A percentile compares a stretch with the other conserved stretches of the same genome.
Conservation (phyloP, 352 stramenopile species). For the Lagenidium giganteum region DNA sequence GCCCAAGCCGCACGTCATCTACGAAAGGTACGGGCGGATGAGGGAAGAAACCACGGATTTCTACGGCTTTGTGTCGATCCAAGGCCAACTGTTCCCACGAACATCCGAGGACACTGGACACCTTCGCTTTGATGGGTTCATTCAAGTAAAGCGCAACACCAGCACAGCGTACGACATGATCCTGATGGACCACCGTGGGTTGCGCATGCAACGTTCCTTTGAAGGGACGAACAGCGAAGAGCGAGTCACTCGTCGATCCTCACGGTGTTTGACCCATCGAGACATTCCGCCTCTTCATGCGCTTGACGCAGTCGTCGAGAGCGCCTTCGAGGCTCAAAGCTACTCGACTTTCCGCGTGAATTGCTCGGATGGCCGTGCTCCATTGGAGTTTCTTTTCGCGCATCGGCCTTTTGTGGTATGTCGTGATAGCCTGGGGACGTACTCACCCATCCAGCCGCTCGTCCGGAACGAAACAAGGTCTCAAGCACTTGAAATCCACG, state of each 20-base stretch:
- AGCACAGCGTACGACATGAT: constrained; percentile 10
- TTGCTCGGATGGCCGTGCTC: constrained; percentile 1
- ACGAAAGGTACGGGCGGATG: constrained; percentile 7
- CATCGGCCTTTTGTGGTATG: constrained; percentile 14
- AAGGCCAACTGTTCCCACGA: constrained; percentile 10
- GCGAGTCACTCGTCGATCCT: background rate
- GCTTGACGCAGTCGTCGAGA: background rate
- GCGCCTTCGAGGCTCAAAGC: constrained; percentile 10
- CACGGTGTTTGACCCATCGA: constrained; percentile 5
- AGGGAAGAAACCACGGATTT: constrained; percentile 12
- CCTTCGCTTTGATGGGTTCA: constrained; percentile 12
- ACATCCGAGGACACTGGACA: background rate
- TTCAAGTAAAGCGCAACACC: constrained; percentile 7
- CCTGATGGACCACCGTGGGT: constrained; percentile 8
- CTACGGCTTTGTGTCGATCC: constrained; percentile 10
- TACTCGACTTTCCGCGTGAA: constrained; percentile 16
- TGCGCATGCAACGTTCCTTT: background rate
- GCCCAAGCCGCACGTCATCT: constrained; percentile 8
- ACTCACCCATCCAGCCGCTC: background rate
- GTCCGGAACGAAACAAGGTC: no score
- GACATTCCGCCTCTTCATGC: constrained; percentile 15
- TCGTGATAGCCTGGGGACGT: constrained; percentile 2
- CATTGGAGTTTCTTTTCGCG: constrained; percentile 16
- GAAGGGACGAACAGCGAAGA: no score
- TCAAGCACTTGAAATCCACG: no score